Evolutionary conservation across 2,329 filamentous ascomycete species (phyloP), one percentile per base, ranked within the genome.

Genomic region (Ophiostoma populinum): DNA sequence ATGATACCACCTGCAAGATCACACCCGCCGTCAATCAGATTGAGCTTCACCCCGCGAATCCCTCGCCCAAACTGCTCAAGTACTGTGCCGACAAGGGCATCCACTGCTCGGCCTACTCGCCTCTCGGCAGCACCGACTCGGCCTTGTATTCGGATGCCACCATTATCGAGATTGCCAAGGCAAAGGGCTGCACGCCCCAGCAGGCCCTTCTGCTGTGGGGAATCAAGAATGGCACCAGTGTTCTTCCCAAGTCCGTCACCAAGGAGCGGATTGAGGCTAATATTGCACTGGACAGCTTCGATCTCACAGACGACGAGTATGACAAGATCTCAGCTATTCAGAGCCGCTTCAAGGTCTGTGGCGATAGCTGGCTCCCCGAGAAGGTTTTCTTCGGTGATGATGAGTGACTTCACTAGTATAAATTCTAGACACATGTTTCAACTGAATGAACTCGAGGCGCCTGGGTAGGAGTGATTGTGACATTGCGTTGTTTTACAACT

Each of bases 331-430:
- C 72, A 48, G 66, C 58, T 47, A 65, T 87, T 36, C 63, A 68
- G 48, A 77, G 80, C 41, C 70, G 82, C 34, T 87, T 86, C 66
- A 92, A 85, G 70, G 75, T 83, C 42, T 90, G 80, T 50, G 67
- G 66, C 24, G 82, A 87, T 51, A 56, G 51, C 19, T 87, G 78
- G 75, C 51, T 82, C 48, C 80, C 80, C 0, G 55, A 80, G 41
- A 77, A 75, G 64, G 79, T 87, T 24, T 90, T 90, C 65, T 82
- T 82, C 51, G 79, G 78, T 7, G 79, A 86, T 47, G 78, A 85
- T 49, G 79, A 86, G 61, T 85, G 71, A 15, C 11, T 11, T n/a
- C n/a, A n/a, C n/a, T n/a, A n/a, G n/a, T n/a, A n/a, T n/a, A n/a
- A n/a, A n/a, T n/a, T n/a, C n/a, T n/a, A n/a, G n/a, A n/a, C n/a